Base-by-base conservation (phyloP, 108 stramenopile genomes). In the Mediolabrus comicus region DNA sequence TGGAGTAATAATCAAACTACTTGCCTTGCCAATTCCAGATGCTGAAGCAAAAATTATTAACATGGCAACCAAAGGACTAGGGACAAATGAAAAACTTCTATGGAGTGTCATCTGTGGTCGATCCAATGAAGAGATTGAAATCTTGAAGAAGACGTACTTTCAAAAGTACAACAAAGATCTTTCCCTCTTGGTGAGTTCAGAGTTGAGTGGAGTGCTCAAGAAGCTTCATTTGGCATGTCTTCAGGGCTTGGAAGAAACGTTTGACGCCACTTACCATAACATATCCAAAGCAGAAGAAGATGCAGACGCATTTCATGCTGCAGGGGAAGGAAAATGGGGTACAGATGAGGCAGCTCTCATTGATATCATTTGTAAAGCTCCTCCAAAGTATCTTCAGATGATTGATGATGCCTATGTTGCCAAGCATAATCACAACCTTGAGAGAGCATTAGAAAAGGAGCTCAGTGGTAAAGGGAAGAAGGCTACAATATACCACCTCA, bases 391-490 rank as follows among this genome's bases (percentile, higher is more conserved):
- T 55, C 51, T 75, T 7, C 54, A 55, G 10, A 67, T 67, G 58
- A 51, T 75, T 16, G 59, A 72, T 65, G 17, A 72, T 30, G 80
- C 57, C 26, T 90, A 90, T 49, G 77, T 83, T 3, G 80, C 78
- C 25, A 86, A 84, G 65, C 80, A 86, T 39, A 84, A 86, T 41
- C 79, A 80, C 74, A 90, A 85, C 24, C 74, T 90, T 8, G 56
- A 70, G 57, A 77, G 82, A 55, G 89, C 89, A 1, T 65, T 90
- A 72, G 86, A 87, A 64, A 90, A 90, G 62, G 89, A 90, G 59
- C 36, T 90, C 24, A 62, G 84, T 34, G 89, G 89, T 8, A 82
- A 85, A 24, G 77, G 65, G 3, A 26, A 72, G 52, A 64, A 79
- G 10, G 89, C 73, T 27, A 72, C 72, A 13, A 24, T 87, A 4